Evolutionary conservation across 768 basidiomycete species (phyloP), one percentile per base, ranked within the genome.

Genomic region (Pleurotus cornucopiae): DNA sequence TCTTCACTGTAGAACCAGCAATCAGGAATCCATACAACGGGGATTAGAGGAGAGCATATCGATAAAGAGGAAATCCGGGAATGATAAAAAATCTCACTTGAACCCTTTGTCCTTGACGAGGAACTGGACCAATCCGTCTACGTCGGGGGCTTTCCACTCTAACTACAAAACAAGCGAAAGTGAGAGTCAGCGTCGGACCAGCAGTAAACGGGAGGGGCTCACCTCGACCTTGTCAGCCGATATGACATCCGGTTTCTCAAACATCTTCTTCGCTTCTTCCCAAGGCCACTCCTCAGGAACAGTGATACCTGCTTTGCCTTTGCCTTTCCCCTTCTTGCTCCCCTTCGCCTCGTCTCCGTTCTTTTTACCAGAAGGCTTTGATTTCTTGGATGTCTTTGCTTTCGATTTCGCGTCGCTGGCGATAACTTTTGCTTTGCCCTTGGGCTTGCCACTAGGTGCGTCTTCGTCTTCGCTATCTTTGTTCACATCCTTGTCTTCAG

Each of bases 241-340:
- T 6, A 84, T 74, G 18, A 99, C 96, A 58, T 97, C 93, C 2
- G 97, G 97, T 49, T 88, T 83, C 71, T 87, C 71, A 65, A 99
- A 99, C 21, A 99, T 66, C 67, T 86, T 80, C 72, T 94, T 94
- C 38, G 97, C 97, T 60, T 94, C 88, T 68, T 95, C 85, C 91
- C 92, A 98, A 47, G 92, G 92, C 96, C 96, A 99, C 57, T 96
- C 86, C 45, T 94, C 94, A 0, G 97, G 96, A 38, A 98, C 79
- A 16, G 80, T 75, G 49, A 94, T 74, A 5, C 90, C 93, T 47
- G 87, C 91, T 63, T 84, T 86, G 60, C 84, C 85, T 69, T 86
- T 86, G 48, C 83, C 80, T 58, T 82, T 80, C 3, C 70, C 73
- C 59, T 75, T 76, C 43, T 64, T 60, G 1, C 3, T 38, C 16